Evolutionary conservation across 768 basidiomycete species (phyloP).

Genomic region (Coprinopsis cinerea): DNA sequence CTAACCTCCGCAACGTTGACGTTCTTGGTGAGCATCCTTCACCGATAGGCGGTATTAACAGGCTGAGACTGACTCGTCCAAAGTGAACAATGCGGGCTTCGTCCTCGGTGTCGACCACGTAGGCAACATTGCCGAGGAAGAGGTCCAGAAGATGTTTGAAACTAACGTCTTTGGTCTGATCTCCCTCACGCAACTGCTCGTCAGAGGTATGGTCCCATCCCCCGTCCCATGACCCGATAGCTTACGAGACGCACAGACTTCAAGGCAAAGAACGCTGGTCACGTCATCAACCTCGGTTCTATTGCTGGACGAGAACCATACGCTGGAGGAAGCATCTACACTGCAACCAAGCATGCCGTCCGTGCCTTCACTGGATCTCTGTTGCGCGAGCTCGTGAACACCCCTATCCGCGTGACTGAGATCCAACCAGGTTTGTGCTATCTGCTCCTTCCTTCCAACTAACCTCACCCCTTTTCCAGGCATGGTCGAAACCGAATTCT

Average conservation of each 20-base stretch:
- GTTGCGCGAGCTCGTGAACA: slow-evolving; percentile 84
- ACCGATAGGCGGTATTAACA: background rate
- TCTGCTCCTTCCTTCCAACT: slow-evolving; percentile 10
- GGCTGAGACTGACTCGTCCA: background rate
- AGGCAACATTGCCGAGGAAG: slow-evolving; percentile 70
- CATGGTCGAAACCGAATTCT: slow-evolving; percentile 70
- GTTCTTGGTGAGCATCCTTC: slow-evolving; percentile 58
- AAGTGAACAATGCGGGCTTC: slow-evolving; percentile 74
- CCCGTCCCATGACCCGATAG: background rate
- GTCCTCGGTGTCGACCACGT: slow-evolving; percentile 86
- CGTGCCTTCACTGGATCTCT: slow-evolving; percentile 81
- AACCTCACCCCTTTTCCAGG: slow-evolving; percentile 16
- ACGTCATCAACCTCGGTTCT: slow-evolving; percentile 94
- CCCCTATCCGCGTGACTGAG: slow-evolving; percentile 89
- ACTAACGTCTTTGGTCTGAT: slow-evolving; percentile 86
- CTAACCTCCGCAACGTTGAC: slow-evolving; percentile 68
- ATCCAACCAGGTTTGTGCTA: slow-evolving; percentile 73
- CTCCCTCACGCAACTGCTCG: slow-evolving; percentile 68
- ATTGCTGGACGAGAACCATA: slow-evolving; percentile 88
- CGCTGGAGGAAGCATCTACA: slow-evolving; percentile 87
- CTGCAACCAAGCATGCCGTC: slow-evolving; percentile 86
- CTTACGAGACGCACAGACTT: slow-evolving; percentile 47
- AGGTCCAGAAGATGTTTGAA: slow-evolving; percentile 79
- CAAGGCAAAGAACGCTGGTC: slow-evolving; percentile 70
- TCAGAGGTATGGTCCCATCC: slow-evolving; percentile 46